Evolutionary conservation across 148 eudicot genomes (phyloP).

Genomic region (Vaccinium corymbosum): DNA sequence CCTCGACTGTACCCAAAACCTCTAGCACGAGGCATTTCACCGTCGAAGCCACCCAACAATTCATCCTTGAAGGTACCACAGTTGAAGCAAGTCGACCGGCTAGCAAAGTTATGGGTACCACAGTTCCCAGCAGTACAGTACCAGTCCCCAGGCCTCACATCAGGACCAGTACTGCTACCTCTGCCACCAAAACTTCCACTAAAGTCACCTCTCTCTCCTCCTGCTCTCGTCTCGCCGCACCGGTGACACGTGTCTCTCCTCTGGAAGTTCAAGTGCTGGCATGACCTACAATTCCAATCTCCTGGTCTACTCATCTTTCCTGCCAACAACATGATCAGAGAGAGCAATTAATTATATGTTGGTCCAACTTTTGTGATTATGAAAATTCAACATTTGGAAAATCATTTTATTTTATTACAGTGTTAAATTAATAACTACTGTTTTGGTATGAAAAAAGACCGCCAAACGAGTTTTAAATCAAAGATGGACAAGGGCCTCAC

Average conservation of each 20-base stretch:
- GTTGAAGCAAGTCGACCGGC: constrained; percentile 90
- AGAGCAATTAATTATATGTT: neutral
- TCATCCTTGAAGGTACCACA: constrained; percentile 86
- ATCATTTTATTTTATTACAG: no score
- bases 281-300: constrained; percentile 94
- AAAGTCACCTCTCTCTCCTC: constrained; percentile 30
- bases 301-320: constrained; percentile 81
- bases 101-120: constrained; percentile 92
- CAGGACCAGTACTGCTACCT: constrained; percentile 38
- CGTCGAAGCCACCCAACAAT: constrained; percentile 36
- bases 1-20: constrained; percentile 28
- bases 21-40: constrained; percentile 43
- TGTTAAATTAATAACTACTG: no score
- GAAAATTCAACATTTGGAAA: no score
- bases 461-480: no score
- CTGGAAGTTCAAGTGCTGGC: constrained; percentile 89
- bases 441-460: no score
- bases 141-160: constrained; percentile 98
- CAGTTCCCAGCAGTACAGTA: constrained; percentile 76
- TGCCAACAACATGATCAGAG: neutral
- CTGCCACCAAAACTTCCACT: constrained; percentile 35
- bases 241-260: constrained; percentile 89
- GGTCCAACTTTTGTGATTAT: neutral
- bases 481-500: neutral
- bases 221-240: constrained; percentile 65